These are phyloP conservation scores for Volvox africanus DNA, from an alignment of 139 green algal species.

Conservation along the genomic window DNA sequence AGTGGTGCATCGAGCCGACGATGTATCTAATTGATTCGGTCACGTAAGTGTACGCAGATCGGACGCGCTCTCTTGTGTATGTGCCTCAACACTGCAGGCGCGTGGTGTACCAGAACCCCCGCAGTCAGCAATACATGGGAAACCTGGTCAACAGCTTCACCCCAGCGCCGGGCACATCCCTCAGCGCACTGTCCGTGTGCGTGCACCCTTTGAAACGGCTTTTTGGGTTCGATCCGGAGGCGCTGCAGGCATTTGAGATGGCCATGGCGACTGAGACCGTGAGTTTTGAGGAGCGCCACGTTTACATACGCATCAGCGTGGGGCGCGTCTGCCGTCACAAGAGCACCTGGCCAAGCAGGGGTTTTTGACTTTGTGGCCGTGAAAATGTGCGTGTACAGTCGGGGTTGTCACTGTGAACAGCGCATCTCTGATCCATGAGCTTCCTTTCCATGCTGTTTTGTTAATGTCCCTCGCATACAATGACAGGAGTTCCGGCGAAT, in stretches of 20 bases:
- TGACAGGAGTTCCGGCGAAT: constrained; percentile 40
- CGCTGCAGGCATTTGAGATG: constrained; percentile 26
- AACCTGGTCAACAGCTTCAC: neutral
- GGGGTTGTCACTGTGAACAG: too few species aligned
- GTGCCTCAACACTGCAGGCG: neutral
- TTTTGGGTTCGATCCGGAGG: neutral
- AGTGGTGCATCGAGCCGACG: too few species aligned
- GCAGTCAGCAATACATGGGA: constrained; percentile 17
- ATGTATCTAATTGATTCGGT: too few species aligned
- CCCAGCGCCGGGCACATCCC: neutral
- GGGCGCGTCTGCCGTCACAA: too few species aligned
- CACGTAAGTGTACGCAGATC: too few species aligned
- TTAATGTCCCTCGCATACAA: neutral
- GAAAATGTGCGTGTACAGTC: too few species aligned
- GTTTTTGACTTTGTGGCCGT: too few species aligned
- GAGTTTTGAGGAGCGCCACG: neutral
- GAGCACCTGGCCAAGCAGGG: too few species aligned
- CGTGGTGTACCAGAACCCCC: constrained; percentile 37
- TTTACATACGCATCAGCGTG: too few species aligned
- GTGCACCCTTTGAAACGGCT: constrained; percentile 16
- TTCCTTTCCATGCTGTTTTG: neutral
- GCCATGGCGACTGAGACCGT: constrained; percentile 4
- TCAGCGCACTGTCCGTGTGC: neutral
- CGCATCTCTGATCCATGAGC: too few species aligned
- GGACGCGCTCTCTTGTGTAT: too few species aligned